Evolutionary conservation across 2,329 filamentous ascomycete genomes (phyloP).

Genomic region (Fusarium sp.): DNA sequence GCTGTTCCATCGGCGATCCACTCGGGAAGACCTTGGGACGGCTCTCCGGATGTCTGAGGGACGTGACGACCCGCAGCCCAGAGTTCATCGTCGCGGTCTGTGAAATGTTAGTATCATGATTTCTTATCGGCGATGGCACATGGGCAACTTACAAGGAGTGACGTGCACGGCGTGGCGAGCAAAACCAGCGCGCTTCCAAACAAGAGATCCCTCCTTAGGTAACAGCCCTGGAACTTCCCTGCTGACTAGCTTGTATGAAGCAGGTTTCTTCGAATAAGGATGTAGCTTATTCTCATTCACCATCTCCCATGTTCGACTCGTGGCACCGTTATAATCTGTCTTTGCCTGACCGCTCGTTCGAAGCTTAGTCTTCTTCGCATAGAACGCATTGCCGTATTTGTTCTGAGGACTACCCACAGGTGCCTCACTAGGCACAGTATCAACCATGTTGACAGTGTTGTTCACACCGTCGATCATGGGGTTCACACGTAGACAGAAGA

Average conservation of each 20-base stretch:
- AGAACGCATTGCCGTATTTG: constrained; percentile 91
- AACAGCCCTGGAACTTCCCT: constrained; percentile 83
- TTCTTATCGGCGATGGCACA: too few relatives aligned
- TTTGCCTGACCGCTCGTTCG: constrained; percentile 75
- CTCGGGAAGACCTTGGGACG: constrained; percentile 76
- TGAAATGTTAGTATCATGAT: background rate
- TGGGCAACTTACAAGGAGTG: constrained; percentile 88
- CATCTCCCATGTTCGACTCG: constrained; percentile 90
- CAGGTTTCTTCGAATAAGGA: constrained; percentile 85
- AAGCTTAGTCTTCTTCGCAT: constrained; percentile 84
- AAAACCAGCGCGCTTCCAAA: constrained; percentile 92
- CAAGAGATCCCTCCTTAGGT: constrained; percentile 82
- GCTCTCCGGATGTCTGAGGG: constrained; percentile 86
- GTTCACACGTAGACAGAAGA: constrained; percentile 91
- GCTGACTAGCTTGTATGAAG: constrained; percentile 89
- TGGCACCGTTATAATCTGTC: constrained; percentile 85
- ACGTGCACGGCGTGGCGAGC: constrained; percentile 89
- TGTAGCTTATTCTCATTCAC: constrained; percentile 86
- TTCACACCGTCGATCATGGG: constrained; percentile 86
- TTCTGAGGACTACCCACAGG: constrained; percentile 86
- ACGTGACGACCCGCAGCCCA: constrained; percentile 90
- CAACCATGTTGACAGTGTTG: constrained; percentile 88
- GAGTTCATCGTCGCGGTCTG: constrained; percentile 83
- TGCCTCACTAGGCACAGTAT: constrained; percentile 76
- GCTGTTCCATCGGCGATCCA: constrained; percentile 80